A percentile compares a stretch with the other conserved stretches of the same genome.
These are phyloP conservation scores for Termitomyces titanicus DNA, from an alignment of 768 basidiomycete species.

Conservation along the genomic window DNA sequence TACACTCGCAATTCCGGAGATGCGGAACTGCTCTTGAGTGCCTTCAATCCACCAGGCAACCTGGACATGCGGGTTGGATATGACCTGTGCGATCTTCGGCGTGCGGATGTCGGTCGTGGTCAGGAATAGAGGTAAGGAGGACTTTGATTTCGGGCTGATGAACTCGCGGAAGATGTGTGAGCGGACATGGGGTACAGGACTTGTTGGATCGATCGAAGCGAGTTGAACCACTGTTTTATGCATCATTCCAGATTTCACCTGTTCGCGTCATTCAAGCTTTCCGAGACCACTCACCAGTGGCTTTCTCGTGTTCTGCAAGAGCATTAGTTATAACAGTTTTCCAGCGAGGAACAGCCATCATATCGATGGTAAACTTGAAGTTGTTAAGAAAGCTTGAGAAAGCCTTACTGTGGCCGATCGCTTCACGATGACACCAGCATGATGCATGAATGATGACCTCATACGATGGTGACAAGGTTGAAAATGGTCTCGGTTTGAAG, in stretches of 20 bases:
- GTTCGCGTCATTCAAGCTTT: neutral
- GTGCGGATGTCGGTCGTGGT: conserved; percentile 71
- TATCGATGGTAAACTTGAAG: conserved; percentile 7
- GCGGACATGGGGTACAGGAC: conserved; percentile 55
- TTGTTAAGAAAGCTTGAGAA: neutral
- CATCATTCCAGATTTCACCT: neutral
- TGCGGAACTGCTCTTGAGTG: conserved; percentile 69
- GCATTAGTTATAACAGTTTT: conserved; percentile 41
- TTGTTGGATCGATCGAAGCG: conserved; percentile 46
- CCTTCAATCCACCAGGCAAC: conserved; percentile 72
- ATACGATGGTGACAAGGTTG: neutral
- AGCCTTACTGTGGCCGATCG: too few relatives aligned
- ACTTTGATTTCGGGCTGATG: conserved; percentile 37
- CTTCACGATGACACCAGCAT: neutral
- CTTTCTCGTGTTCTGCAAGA: conserved; percentile 33
- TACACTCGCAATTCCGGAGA: conserved; percentile 54
- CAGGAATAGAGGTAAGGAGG: conserved; percentile 57
- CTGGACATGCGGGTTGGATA: conserved; percentile 48
- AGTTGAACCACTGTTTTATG: conserved; percentile 51
- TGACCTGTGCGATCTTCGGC: conserved; percentile 62
- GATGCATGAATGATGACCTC: neutral
- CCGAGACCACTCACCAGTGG: conserved; percentile 28
- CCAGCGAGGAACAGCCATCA: conserved; percentile 38
- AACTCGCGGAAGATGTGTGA: conserved; percentile 61
- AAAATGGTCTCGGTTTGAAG: neutral